Base-by-base conservation (phyloP, 2,329 filamentous ascomycete genomes). In the Calonectria leucothoes region DNA sequence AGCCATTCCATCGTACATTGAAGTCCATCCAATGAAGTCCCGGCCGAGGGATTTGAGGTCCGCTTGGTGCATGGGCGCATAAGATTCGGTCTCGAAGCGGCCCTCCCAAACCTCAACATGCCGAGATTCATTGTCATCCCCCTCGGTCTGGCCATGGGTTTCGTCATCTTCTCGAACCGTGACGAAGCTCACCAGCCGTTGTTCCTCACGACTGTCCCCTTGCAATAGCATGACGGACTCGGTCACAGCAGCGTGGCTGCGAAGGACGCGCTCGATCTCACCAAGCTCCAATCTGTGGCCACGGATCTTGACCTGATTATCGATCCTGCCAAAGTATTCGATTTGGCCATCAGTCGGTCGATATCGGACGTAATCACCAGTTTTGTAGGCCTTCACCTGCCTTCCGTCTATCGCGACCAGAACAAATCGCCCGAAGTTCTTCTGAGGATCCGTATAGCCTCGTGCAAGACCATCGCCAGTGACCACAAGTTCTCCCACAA, bases 251-350 rank as follows among this genome's bases (percentile, higher is more conserved):
- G 2, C 5, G 27, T 52, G 25, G 20, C 49, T 31, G 2, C 27
- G 49, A 4, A 52, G 49, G 7, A 52, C 82, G 0, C 80, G 79
- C 4, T 82, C 82, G 0, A 83, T 83, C 52, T 83, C 80, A 0
- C 2, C 67, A 35, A 74, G 77, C 52, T 81, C 76, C 5, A 83
- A 80, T 68, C 23, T 0, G 14, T 73, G 6, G 79, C 82, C 39
- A 81, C 78, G 42, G 81, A 82, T 78, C 80, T 82, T 1, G 82
- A 83, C 3, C 74, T 82, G 49, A 80, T 82, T 83, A 8, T 78
- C 80, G 0, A 75, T 75, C 31, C 49, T 27, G 0, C 49, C 49
- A 8, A 52, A 10, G 11, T 31, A 31, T 6, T 52, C 49, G 4
- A 52, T 20, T 33, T 52, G 49, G 15, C 49, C 12, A 17, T 52